These are phyloP conservation scores for Coemansia brasiliensis DNA, from an alignment of 192 early-diverging fungal species.

Conservation along the genomic window DNA sequence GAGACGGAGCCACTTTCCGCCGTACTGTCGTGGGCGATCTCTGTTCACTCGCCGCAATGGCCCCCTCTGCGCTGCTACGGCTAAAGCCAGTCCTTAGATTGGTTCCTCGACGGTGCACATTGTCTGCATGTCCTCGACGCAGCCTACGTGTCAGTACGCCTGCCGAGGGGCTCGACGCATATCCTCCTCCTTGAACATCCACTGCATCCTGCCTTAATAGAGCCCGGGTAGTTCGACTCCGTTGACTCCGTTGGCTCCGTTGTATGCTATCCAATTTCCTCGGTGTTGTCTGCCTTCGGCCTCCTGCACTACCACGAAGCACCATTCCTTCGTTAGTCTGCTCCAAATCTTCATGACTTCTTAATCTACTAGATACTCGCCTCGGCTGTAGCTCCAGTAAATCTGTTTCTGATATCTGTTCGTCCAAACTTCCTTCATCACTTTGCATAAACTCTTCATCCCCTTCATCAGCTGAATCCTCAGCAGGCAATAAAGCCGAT, in stretches of 20 bases:
- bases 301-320: too few species aligned
- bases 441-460: conserved; percentile 28
- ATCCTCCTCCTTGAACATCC: conserved; percentile 9
- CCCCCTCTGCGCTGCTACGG: background rate
- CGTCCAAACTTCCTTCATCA: conserved; percentile 10
- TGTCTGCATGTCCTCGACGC: conserved; percentile 27
- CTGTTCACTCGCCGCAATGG: background rate
- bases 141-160: conserved; percentile 11
- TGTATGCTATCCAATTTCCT: too few species aligned
- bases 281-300: too few species aligned
- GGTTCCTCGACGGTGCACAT: conserved; percentile 1
- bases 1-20: conserved; percentile 21
- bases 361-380: background rate
- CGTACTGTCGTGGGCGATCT: background rate
- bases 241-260: too few species aligned
- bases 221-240: too few species aligned
- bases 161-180: conserved; percentile 39
- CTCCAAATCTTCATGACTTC: too few species aligned
- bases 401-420: conserved; percentile 8
- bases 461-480: conserved; percentile 15
- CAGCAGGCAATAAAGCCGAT: background rate
- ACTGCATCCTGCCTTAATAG: too few species aligned
- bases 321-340: too few species aligned
- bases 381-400: background rate
- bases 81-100: background rate